Evolutionary conservation across 306 rosid species (phyloP), one percentile per base, ranked within the genome.

Genomic region (Glycyrrhiza uralensis): DNA sequence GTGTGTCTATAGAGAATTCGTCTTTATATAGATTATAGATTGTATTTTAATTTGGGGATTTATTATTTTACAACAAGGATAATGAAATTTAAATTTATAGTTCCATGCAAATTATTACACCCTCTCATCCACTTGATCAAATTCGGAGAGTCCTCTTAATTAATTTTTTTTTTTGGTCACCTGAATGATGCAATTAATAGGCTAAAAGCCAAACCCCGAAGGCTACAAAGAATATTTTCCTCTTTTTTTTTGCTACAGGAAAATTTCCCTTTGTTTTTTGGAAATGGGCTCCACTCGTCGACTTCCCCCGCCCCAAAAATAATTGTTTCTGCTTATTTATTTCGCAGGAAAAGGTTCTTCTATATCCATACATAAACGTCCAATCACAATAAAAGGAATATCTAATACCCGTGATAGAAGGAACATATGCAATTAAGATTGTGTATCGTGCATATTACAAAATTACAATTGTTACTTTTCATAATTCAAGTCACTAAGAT

Each of bases 361-460:
- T 12, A 32, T 52, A 55, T 44, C 44, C 14, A 76, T 17, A 41
- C 0, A 23, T 5, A 6, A 17, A 8, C 0, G 22, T 33, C 35
- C 46, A 33, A 33, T 32, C 45, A 22, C 46, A 15, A 15, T 12
- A 59, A 67, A 51, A 1, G 14, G 35, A 54, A 62, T 49, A 17
- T 74, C 19, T 13, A 60, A 36, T 35, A 39, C 5, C 59, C 58
- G 1, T 19, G 44, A 59, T 68, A 22, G 12, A 41, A 42, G 49
- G 68, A 74, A 44, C 66, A 41, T 51, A 69, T 60, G 49, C 61
- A 51, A n/a, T n/a, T n/a, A n/a, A 80, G 28, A 69, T 69, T 51
- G 46, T 50, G 22, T 17, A 20, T 49, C 55, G 5, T 51, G 61
- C 24, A 80, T 24, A 33, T 68, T 6, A 69, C 14, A 63, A 45